Evolutionary conservation across 2,329 filamentous ascomycete genomes (phyloP).

Genomic region (Penicillium paneum): DNA sequence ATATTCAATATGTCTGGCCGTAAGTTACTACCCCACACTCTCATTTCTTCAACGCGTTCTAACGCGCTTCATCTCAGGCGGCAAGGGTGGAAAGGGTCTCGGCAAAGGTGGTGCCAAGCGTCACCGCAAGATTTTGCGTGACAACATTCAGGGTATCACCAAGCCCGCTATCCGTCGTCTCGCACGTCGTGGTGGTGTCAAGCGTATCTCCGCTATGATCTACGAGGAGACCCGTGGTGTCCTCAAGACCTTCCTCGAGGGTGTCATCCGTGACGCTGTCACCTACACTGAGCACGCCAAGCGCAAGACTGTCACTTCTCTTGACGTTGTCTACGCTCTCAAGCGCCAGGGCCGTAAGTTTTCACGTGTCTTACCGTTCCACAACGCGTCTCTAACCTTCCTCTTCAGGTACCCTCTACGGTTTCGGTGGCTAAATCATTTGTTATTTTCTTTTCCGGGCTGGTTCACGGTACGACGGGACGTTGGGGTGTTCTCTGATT

Average conservation of each 20-base stretch:
- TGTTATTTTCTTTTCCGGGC: constrained; percentile 38
- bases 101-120: constrained; percentile 98
- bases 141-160: constrained; percentile 99
- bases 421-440: constrained; percentile 75
- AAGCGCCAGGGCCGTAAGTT: constrained; percentile 59
- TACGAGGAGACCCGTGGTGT: constrained; percentile 81
- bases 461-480: constrained; percentile 45
- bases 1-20: constrained; percentile 58
- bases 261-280: constrained; percentile 74
- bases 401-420: constrained; percentile 66
- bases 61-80: constrained; percentile 59
- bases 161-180: constrained; percentile 99
- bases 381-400: constrained; percentile 20
- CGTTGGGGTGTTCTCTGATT: constrained; percentile 45
- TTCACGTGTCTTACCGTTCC: not conserved
- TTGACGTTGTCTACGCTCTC: constrained; percentile 62
- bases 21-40: constrained; percentile 41
- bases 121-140: constrained; percentile 97
- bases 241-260: constrained; percentile 79
- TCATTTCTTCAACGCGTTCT: constrained; percentile 34
- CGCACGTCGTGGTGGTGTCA: constrained; percentile 98
- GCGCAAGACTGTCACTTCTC: constrained; percentile 57
- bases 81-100: constrained; percentile 96
- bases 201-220: constrained; percentile 98
- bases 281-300: constrained; percentile 82